Evolutionary conservation across 2,329 filamentous ascomycete genomes (phyloP).

Genomic region (Xylaria multiplex): DNA sequence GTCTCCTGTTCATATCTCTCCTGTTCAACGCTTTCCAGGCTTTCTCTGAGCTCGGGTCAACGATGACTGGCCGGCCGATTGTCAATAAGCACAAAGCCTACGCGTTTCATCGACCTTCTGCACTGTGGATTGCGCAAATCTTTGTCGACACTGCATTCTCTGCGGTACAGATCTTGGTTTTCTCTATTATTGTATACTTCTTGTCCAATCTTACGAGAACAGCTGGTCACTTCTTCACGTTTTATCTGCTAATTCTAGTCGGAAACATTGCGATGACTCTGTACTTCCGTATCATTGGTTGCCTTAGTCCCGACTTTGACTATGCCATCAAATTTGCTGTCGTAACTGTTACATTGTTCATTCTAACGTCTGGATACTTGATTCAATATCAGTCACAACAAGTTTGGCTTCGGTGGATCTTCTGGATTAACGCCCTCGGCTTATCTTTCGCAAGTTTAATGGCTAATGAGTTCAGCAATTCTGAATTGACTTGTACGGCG

Average conservation of each 20-base stretch:
- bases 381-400: conserved; percentile 82
- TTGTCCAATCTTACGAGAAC: conserved; percentile 76
- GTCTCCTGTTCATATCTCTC: conserved; percentile 81
- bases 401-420: conserved; percentile 83
- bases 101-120: conserved; percentile 83
- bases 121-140: conserved; percentile 85
- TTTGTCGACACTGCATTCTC: conserved; percentile 80
- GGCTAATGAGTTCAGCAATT: conserved; percentile 83
- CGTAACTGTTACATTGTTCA: conserved; percentile 81
- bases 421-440: conserved; percentile 79
- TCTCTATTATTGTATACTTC: conserved; percentile 81
- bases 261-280: conserved; percentile 79
- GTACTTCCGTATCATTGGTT: conserved; percentile 80
- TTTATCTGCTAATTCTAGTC: conserved; percentile 75
- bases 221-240: conserved; percentile 82
- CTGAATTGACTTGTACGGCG: conserved; percentile 74
- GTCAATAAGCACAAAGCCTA: conserved; percentile 87
- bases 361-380: conserved; percentile 83
- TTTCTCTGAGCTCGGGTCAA: conserved; percentile 78
- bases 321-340: conserved; percentile 86
- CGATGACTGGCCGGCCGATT: conserved; percentile 80
- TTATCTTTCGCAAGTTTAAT: conserved; percentile 81
- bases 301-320: conserved; percentile 81
- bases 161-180: conserved; percentile 74
- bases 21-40: conserved; percentile 90